Evolutionary conservation across 257 asterid species (phyloP), one percentile per base, ranked within the genome.

Genomic region (Echites panduratus): DNA sequence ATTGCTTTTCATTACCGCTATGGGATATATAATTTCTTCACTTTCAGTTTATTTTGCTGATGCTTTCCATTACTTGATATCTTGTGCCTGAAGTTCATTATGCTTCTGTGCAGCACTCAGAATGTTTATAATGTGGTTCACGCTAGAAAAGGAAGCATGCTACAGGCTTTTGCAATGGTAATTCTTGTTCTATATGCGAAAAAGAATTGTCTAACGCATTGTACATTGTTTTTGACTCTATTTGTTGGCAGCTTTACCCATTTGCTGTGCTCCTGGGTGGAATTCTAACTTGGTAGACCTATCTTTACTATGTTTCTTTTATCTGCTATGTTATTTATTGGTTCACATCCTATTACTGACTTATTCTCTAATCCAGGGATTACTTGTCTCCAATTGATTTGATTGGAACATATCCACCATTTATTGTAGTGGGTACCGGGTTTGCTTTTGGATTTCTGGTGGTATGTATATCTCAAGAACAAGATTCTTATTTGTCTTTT

Each of bases 361-460:
- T 27, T 45, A 66, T 29, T 44, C 49, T 67, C n/a, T 70, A 68
- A 16, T 83, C 76, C 87, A 91, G 98, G 98, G 84, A 87, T 81
- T 86, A 89, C 79, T 77, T 94, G 76, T 94, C 98, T 79, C 96
- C 98, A 56, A 76, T 83, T 75, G 90, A 90, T 79, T 70, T 94
- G 74, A 84, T 91, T 70, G 80, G 75, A 53, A 85, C 74, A 63
- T 91, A 91, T 74, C 96, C 97, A 0, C 95, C 91, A 79, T 71
- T 87, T 56, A 70, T 89, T 52, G 72, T 94, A 32, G 27, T 91
- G 81, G 93, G 98, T 72, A 87, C 87, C 72, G 98, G 98, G 41
- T 89, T 94, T 79, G 90, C 98, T 53, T 94, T 94, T 45, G 97
- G 97, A 56, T 94, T 94, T 83, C 97, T 93, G 65, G 98, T 93